These are phyloP conservation scores for Blastomyces percursus DNA, from an alignment of 2,329 filamentous ascomycete genomes.

Conservation along the genomic window DNA sequence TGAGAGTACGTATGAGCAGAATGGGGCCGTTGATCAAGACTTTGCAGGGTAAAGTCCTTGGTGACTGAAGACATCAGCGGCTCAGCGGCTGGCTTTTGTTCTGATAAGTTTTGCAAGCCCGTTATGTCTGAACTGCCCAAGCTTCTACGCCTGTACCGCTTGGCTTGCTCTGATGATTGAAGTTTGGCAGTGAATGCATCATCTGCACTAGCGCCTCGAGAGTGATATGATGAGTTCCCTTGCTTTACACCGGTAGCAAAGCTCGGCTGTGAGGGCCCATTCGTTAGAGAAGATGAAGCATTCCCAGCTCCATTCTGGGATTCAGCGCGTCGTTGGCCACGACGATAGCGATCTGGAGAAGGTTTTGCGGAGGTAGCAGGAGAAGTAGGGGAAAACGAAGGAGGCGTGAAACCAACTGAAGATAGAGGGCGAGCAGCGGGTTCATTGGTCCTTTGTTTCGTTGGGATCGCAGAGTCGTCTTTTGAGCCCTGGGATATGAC, in stretches of 20 bases:
- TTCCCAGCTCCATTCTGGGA: not conserved
- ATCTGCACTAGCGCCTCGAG: conserved; percentile 53
- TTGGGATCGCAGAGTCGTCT: conserved; percentile 39
- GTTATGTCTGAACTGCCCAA: conserved; percentile 54
- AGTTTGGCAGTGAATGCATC: conserved; percentile 47
- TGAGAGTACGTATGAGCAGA: conserved; percentile 16
- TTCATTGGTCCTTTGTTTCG: conserved; percentile 30
- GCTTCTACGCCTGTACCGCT: conserved; percentile 71
- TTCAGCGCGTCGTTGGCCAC: conserved; percentile 47
- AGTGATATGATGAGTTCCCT: conserved; percentile 37
- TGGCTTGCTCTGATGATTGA: conserved; percentile 55
- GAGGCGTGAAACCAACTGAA: conserved; percentile 42
- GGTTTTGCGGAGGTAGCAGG: conserved; percentile 51
- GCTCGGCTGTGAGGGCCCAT: conserved; percentile 16
- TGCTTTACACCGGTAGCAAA: conserved; percentile 1
- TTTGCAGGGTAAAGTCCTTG: conserved; percentile 24
- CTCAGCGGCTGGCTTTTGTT: conserved; percentile 21
- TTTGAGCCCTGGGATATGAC: conserved; percentile 35
- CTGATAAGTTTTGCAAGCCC: conserved; percentile 27
- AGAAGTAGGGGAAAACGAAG: conserved; percentile 39
- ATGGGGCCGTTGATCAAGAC: conserved; percentile 10
- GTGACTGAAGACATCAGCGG: conserved; percentile 22
- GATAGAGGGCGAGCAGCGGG: conserved; percentile 34
- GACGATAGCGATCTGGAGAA: conserved; percentile 74
- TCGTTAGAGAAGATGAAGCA: conserved; percentile 15